Evolutionary conservation across 345 rosid species (phyloP).

Genomic region (Lumnitzera racemosa): DNA sequence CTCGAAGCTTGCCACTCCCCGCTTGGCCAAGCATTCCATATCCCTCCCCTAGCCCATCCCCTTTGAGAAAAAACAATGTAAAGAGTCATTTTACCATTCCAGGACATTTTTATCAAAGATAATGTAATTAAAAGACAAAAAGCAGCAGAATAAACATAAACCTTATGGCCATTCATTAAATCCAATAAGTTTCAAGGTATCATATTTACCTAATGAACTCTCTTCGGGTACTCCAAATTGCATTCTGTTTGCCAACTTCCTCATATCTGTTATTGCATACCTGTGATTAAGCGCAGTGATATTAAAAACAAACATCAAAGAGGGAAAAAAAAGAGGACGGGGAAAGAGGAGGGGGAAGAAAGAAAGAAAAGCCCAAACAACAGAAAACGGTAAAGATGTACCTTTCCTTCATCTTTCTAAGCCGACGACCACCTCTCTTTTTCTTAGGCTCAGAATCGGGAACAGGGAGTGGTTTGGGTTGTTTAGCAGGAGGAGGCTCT

Average conservation of each 20-base stretch:
- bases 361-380: background rate
- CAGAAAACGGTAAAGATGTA: constrained; percentile 6
- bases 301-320: background rate
- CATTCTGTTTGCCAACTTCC: constrained; percentile 98
- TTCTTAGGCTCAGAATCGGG: constrained; percentile 99
- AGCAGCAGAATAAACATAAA: background rate
- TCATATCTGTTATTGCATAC: constrained; percentile 92
- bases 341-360: background rate
- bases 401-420: constrained; percentile 98
- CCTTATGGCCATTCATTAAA: background rate
- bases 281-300: constrained; percentile 21
- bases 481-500: constrained; percentile 97
- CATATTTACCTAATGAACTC: constrained; percentile 70
- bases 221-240: constrained; percentile 94
- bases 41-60: constrained; percentile 97
- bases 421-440: constrained; percentile 93
- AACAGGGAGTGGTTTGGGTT: constrained; percentile 94
- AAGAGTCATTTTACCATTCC: background rate
- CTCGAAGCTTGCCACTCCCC: constrained; percentile 95
- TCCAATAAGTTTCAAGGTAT: no score
- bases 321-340: background rate
- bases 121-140: no score
- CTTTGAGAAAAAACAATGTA: constrained; percentile 27
- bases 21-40: constrained; percentile 99
- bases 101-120: background rate